phyloP scores from a whole-genome alignment of 2,329 filamentous ascomycete genomes.

The Elsinoe arachidis region DNA sequence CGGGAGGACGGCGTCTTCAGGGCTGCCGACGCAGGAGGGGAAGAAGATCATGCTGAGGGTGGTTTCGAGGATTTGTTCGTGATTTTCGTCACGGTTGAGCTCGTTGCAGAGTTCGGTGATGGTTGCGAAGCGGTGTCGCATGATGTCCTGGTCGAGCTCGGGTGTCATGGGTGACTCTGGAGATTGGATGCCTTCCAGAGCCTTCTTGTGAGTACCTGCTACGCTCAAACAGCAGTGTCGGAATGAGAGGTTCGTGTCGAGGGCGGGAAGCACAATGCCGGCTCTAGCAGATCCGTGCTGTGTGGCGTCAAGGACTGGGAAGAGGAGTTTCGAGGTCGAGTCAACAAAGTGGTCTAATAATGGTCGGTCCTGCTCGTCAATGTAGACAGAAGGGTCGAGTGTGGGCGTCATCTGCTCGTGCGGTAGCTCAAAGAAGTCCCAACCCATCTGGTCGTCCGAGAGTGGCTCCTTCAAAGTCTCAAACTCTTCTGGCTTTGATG shows the following conservation, averaged over 20 bases:
- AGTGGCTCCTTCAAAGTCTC: slow-evolving; percentile 61
- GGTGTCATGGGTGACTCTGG: neutral
- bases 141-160: slow-evolving; percentile 72
- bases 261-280: slow-evolving; percentile 74
- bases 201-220: slow-evolving; percentile 84
- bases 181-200: slow-evolving; percentile 58
- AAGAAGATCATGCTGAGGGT: slow-evolving; percentile 94
- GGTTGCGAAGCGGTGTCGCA: slow-evolving; percentile 82
- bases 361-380: slow-evolving; percentile 79
- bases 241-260: slow-evolving; percentile 88
- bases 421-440: slow-evolving; percentile 76
- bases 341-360: slow-evolving; percentile 86
- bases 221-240: slow-evolving; percentile 93
- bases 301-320: slow-evolving; percentile 84
- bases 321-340: slow-evolving; percentile 77
- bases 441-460: slow-evolving; percentile 48
- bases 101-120: slow-evolving; percentile 79
- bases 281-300: slow-evolving; percentile 74
- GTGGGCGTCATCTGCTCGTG: slow-evolving; percentile 56
- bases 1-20: slow-evolving; percentile 65
- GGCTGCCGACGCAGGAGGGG: slow-evolving; percentile 81
- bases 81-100: slow-evolving; percentile 69
- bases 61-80: slow-evolving; percentile 82
- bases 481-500: slow-evolving; percentile 59
- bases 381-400: slow-evolving; percentile 64